Percentiles rank a stretch among this genome's conserved stretches.
Evolutionary conservation across 176 grass and related monocot genomes (phyloP).

Genomic region (Dendrocalamus sinicus): DNA sequence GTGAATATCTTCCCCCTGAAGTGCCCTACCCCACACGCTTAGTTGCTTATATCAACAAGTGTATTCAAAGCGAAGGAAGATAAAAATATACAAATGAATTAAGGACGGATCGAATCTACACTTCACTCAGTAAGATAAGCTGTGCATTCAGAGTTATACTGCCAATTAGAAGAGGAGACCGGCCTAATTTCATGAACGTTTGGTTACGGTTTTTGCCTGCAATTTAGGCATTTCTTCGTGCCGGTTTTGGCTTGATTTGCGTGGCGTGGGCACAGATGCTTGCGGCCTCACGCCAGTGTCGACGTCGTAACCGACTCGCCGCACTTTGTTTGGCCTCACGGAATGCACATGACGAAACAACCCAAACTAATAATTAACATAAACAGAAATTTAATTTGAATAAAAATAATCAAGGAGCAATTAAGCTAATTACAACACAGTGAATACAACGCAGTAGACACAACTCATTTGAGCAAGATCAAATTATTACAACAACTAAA

Average conservation of each 20-base stretch:
- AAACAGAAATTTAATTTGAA: too few species aligned
- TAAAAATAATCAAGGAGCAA: too few species aligned
- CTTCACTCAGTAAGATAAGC: background rate
- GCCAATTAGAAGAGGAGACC: background rate
- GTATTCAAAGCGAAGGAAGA: background rate
- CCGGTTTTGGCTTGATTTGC: background rate
- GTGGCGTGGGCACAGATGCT: background rate
- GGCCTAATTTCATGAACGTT: background rate
- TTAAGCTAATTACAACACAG: too few species aligned
- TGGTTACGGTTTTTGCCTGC: background rate
- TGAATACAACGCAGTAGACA: too few species aligned
- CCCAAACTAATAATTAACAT: too few species aligned
- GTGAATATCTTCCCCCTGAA: background rate
- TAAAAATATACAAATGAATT: background rate
- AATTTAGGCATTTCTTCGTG: background rate
- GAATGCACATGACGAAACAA: background rate
- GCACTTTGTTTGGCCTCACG: background rate
- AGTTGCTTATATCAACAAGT: background rate
- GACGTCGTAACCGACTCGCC: conserved; percentile 18
- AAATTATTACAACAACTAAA: too few species aligned
- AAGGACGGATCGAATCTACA: background rate
- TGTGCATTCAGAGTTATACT: background rate
- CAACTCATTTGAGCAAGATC: too few species aligned
- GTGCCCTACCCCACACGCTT: too few species aligned
- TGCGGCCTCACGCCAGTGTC: background rate